Conservation (phyloP, 2,329 filamentous ascomycete genomes). For the Ophiostoma perfectum region DNA sequence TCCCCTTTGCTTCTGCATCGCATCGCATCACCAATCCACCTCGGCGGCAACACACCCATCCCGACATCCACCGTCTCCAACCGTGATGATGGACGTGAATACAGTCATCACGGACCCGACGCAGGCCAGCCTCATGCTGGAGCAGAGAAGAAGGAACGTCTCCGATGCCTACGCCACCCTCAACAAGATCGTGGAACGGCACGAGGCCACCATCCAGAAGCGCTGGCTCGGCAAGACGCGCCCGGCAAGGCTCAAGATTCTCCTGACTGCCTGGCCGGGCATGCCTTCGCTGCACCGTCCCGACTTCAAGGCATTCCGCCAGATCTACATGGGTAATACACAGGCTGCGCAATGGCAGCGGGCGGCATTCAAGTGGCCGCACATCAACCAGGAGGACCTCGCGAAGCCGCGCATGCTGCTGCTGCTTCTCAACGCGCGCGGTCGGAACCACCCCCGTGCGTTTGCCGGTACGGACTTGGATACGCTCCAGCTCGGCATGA, state of each 20-base stretch:
- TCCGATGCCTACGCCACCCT: neutral
- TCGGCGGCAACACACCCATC: neutral
- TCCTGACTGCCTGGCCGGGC: conserved; percentile 45
- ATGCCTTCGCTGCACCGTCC: conserved; percentile 49
- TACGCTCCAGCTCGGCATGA: neutral
- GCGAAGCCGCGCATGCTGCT: conserved; percentile 39
- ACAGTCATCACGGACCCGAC: neutral
- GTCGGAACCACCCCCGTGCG: conserved; percentile 39
- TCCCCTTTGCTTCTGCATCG: neutral
- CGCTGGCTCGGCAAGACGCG: conserved; percentile 52
- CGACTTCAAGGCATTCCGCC: conserved; percentile 38
- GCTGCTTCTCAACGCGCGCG: conserved; percentile 50
- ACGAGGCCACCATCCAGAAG: conserved; percentile 47
- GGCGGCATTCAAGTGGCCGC: conserved; percentile 40
- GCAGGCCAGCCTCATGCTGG: neutral
- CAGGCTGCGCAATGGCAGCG: conserved; percentile 29
- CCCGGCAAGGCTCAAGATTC: conserved; percentile 41
- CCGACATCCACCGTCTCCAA: neutral
- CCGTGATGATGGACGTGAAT: neutral
- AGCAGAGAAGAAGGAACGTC: neutral
- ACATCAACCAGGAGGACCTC: conserved; percentile 55
- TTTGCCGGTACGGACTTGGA: conserved; percentile 36
- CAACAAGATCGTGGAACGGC: conserved; percentile 42
- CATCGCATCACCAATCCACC: neutral
- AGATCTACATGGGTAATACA: neutral